Conservation (phyloP, 2,329 filamentous ascomycete genomes). For the Clarireedia hainanense region DNA sequence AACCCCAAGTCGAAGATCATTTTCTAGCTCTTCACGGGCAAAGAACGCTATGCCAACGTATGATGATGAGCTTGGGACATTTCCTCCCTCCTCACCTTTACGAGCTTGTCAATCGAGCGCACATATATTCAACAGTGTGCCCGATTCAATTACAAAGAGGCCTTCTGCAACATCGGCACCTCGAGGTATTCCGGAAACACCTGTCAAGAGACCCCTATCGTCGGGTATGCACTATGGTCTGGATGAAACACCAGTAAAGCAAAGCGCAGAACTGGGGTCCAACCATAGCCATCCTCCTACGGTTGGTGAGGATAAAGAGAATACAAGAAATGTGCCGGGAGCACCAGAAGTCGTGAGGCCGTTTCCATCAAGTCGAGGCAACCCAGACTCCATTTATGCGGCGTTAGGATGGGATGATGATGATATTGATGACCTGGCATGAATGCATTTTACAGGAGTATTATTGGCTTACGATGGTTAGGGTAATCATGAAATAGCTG, state of each 20-base stretch:
- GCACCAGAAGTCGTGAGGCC: not conserved
- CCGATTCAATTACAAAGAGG: slow-evolving; percentile 18
- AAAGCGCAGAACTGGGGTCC: slow-evolving; percentile 7
- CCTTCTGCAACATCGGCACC: not conserved
- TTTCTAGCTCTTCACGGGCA: not conserved
- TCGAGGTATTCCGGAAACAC: slow-evolving; percentile 22
- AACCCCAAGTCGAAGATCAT: slow-evolving; percentile 24
- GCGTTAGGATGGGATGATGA: slow-evolving; percentile 32
- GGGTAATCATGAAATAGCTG: not conserved
- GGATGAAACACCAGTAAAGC: slow-evolving; percentile 20
- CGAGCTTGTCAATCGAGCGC: slow-evolving; percentile 22
- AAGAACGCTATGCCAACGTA: not conserved
- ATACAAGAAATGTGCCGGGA: slow-evolving; percentile 5
- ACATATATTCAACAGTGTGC: slow-evolving; percentile 21
- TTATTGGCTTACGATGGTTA: not conserved
- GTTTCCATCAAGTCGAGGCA: slow-evolving; percentile 1
- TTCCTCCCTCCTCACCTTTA: slow-evolving; percentile 22
- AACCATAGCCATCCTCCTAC: slow-evolving; percentile 17
- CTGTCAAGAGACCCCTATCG: slow-evolving; percentile 16
- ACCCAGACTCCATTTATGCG: slow-evolving; percentile 29
- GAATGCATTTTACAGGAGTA: slow-evolving; percentile 15
- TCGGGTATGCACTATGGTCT: not conserved
- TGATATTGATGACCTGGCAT: slow-evolving; percentile 27
- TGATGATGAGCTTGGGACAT: slow-evolving; percentile 9
- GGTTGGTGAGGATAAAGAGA: slow-evolving; percentile 18